Conservation (phyloP, 129 eudicot genomes). For the Centaurea solstitialis region DNA sequence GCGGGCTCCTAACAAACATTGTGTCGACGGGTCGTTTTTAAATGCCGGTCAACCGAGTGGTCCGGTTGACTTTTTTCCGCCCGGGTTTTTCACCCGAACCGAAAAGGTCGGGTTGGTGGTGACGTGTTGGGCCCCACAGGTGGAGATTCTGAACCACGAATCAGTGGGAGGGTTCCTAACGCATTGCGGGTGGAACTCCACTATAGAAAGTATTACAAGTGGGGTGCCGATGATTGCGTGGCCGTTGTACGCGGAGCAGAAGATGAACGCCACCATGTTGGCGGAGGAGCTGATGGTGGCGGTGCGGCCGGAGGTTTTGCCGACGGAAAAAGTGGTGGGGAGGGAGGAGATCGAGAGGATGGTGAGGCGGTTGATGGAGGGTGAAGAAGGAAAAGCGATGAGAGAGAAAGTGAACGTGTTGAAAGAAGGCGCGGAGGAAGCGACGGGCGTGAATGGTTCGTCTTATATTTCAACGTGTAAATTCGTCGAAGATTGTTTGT, state of each 20-base stretch:
- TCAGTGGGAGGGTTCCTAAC: constrained; percentile 57
- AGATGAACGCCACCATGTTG: constrained; percentile 49
- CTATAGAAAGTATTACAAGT: constrained; percentile 45
- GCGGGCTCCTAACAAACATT: constrained; percentile 20
- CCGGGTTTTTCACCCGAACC: constrained; percentile 44
- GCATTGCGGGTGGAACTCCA: constrained; percentile 75
- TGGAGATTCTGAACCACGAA: constrained; percentile 41
- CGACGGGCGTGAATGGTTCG: constrained; percentile 36
- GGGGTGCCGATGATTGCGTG: constrained; percentile 67
- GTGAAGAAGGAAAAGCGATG: constrained; percentile 33
- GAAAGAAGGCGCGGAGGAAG: constrained; percentile 29
- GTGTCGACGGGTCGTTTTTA: constrained; percentile 8
- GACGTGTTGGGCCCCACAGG: constrained; percentile 54
- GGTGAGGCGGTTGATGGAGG: constrained; percentile 44
- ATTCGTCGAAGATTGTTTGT: constrained; percentile 30
- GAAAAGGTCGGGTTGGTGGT: constrained; percentile 39
- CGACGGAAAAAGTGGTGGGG: constrained; percentile 42
- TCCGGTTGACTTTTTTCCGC: constrained; percentile 38
- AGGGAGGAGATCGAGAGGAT: constrained; percentile 59
- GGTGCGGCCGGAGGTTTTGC: constrained; percentile 39
- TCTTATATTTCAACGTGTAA: constrained; percentile 35
- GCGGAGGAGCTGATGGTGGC: constrained; percentile 58
- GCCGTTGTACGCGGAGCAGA: constrained; percentile 70
- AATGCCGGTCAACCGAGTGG: background rate
- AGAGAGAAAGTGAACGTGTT: constrained; percentile 36